phyloP scores from a whole-genome alignment of 2,329 filamentous ascomycete genomes.

The Penicillium sp. region DNA sequence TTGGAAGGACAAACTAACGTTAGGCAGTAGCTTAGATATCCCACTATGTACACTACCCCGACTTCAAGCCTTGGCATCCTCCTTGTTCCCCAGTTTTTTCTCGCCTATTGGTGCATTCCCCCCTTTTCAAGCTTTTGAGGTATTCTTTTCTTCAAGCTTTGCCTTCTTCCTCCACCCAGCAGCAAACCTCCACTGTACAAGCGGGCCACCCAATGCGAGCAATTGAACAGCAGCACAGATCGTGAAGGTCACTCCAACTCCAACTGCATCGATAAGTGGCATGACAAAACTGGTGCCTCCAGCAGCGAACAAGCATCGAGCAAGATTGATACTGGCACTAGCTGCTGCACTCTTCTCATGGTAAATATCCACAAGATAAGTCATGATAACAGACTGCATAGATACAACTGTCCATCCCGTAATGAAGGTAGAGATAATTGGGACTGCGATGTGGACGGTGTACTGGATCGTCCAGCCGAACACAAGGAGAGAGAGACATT shows the following conservation, averaged over 20 bases:
- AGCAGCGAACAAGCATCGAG: slow-evolving; percentile 54
- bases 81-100: not conserved
- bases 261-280: slow-evolving; percentile 51
- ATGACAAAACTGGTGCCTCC: slow-evolving; percentile 53
- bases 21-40: too few species aligned
- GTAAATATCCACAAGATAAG: slow-evolving; percentile 58
- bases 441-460: slow-evolving; percentile 50
- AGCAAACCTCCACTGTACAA: slow-evolving; percentile 48
- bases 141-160: not conserved
- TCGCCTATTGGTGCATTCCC: not conserved
- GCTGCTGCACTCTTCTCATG: slow-evolving; percentile 52
- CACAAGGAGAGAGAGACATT: slow-evolving; percentile 49
- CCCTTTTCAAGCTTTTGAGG: not conserved
- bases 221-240: slow-evolving; percentile 48
- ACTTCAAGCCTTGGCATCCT: too few species aligned
- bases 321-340: slow-evolving; percentile 56
- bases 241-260: slow-evolving; percentile 51
- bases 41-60: too few species aligned
- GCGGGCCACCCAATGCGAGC: slow-evolving; percentile 47
- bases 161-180: slow-evolving; percentile 35
- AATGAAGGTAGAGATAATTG: slow-evolving; percentile 54
- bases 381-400: slow-evolving; percentile 52
- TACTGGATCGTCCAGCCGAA: slow-evolving; percentile 58
- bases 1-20: too few species aligned
- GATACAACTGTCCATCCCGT: slow-evolving; percentile 55